These are phyloP conservation scores for Mycena galopus DNA, from an alignment of 768 basidiomycete species.

Conservation along the genomic window DNA sequence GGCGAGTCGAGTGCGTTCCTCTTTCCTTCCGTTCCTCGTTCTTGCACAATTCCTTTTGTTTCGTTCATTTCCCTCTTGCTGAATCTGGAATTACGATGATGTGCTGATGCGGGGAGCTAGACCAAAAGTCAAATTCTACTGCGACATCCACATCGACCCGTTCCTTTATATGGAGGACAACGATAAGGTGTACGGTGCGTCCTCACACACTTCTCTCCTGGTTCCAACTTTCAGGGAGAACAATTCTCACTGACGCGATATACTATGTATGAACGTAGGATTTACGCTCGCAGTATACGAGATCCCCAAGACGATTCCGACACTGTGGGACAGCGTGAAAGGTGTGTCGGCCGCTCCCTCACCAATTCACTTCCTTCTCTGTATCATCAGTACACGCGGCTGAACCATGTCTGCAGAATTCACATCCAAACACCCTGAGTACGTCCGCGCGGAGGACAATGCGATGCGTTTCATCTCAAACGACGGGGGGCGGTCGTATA, in stretches of 20 bases:
- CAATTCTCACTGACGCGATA: not conserved
- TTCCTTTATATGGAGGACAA: slow-evolving; percentile 69
- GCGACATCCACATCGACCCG: slow-evolving; percentile 53
- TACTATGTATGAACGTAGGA: slow-evolving; percentile 48
- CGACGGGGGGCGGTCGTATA: slow-evolving; percentile 71
- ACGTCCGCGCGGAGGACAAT: slow-evolving; percentile 69
- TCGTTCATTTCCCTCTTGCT: too few relatives aligned
- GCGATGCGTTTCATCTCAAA: slow-evolving; percentile 72
- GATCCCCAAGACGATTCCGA: slow-evolving; percentile 72
- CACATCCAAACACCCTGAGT: slow-evolving; percentile 59
- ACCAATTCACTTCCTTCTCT: too few relatives aligned
- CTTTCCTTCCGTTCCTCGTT: not conserved
- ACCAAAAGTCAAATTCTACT: slow-evolving; percentile 64
- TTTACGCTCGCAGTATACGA: slow-evolving; percentile 78
- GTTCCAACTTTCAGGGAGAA: too few relatives aligned
- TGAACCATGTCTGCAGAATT: slow-evolving; percentile 46
- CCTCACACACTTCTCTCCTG: too few relatives aligned
- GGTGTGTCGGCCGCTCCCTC: slow-evolving; percentile 44
- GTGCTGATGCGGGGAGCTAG: too few relatives aligned
- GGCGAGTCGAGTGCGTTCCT: slow-evolving; percentile 66
- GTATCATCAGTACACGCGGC: not conserved
- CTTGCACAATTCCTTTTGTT: too few relatives aligned
- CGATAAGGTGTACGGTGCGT: slow-evolving; percentile 66
- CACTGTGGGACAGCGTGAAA: slow-evolving; percentile 71
- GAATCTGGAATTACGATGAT: too few relatives aligned